Percentiles rank a stretch among this genome's conserved stretches.
Evolutionary conservation across 805 yeast species (phyloP).

Genomic region (Saturnispora sanitii): DNA sequence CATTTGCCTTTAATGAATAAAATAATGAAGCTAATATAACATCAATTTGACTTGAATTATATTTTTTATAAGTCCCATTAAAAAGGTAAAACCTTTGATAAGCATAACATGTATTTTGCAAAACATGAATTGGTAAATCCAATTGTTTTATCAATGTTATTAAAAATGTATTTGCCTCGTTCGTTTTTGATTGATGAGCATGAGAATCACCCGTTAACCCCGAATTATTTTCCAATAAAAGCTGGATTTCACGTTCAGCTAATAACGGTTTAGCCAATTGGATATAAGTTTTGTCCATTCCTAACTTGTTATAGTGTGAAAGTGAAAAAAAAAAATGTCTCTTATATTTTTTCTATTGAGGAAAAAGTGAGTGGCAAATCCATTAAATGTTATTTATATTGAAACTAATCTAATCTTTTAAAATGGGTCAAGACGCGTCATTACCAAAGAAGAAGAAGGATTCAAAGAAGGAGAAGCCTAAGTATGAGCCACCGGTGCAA

Average conservation of each 20-base stretch:
- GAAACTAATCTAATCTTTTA: too few relatives aligned
- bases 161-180: slow-evolving; percentile 42
- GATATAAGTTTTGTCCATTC: slow-evolving; percentile 10
- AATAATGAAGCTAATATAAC: slow-evolving; percentile 63
- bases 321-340: not conserved
- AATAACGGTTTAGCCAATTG: slow-evolving; percentile 30
- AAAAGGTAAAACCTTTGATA: slow-evolving; percentile 64
- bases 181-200: slow-evolving; percentile 18
- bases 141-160: slow-evolving; percentile 42
- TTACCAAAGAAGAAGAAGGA: slow-evolving; percentile 29
- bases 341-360: not conserved
- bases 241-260: slow-evolving; percentile 21
- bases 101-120: slow-evolving; percentile 61
- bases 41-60: slow-evolving; percentile 37
- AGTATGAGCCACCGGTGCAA: slow-evolving; percentile 97
- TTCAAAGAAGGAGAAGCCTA: slow-evolving; percentile 75
- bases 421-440: slow-evolving; percentile 29
- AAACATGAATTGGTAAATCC: slow-evolving; percentile 59
- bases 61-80: slow-evolving; percentile 43
- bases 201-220: slow-evolving; percentile 17
- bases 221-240: slow-evolving; percentile 15
- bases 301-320: not conserved
- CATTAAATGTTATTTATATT: too few relatives aligned
- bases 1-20: slow-evolving; percentile 71
- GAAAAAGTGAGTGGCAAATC: too few relatives aligned